phyloP scores from a whole-genome alignment of 2,329 filamentous ascomycete genomes.

The Metarhizium robertsii region DNA sequence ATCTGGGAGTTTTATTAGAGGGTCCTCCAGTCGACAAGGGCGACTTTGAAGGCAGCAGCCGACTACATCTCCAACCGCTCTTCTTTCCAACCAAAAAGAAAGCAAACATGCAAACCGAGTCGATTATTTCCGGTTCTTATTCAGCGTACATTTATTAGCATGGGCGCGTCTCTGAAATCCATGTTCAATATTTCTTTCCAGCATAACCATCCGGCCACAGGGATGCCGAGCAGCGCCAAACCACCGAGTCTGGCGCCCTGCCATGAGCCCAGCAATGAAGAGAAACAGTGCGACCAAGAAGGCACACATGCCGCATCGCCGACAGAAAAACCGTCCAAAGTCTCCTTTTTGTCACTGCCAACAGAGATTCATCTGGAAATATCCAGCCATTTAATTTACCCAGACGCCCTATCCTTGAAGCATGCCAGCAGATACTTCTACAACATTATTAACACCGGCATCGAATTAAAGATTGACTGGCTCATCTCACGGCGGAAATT shows the following conservation, averaged over 20 bases:
- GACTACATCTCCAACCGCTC: not conserved
- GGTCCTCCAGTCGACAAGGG: not conserved
- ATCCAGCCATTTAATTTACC: slow-evolving; percentile 51
- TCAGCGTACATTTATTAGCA: too few relatives aligned
- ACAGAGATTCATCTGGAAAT: slow-evolving; percentile 60
- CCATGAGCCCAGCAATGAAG: not conserved
- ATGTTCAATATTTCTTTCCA: too few relatives aligned
- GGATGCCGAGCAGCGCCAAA: not conserved
- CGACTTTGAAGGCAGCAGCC: not conserved
- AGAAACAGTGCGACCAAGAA: not conserved
- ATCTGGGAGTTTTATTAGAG: too few relatives aligned
- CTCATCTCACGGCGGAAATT: slow-evolving; percentile 53
- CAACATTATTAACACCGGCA: slow-evolving; percentile 53
- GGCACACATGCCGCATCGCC: not conserved
- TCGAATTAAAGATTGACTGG: slow-evolving; percentile 60
- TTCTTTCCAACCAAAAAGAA: not conserved
- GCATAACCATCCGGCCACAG: not conserved
- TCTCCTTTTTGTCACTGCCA: slow-evolving; percentile 33
- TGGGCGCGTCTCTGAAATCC: too few relatives aligned
- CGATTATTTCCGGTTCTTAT: too few relatives aligned
- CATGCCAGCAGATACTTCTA: slow-evolving; percentile 57
- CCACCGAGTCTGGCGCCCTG: not conserved
- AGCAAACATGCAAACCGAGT: too few relatives aligned
- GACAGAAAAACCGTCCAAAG: not conserved
- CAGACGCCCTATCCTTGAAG: slow-evolving; percentile 62